phyloP scores from a whole-genome alignment of 495 filamentous ascomycete species.

The Penicillium argentinense region DNA sequence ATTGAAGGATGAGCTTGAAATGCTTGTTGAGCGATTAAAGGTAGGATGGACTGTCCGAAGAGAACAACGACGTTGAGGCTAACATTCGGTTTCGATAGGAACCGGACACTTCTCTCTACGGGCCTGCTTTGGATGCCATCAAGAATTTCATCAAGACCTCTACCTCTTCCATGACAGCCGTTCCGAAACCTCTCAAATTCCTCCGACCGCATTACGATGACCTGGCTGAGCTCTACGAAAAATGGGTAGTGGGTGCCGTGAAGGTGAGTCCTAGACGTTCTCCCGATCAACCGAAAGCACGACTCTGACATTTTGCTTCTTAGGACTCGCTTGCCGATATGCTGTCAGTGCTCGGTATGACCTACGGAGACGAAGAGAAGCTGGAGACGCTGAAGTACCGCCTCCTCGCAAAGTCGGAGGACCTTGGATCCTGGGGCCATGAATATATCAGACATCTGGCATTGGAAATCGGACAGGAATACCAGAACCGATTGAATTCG shows the following conservation, averaged over 20 bases:
- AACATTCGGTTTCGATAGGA: constrained; percentile 56
- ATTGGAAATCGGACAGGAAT: constrained; percentile 93
- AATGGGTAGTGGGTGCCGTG: constrained; percentile 79
- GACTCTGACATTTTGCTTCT: constrained; percentile 4
- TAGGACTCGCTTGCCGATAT: constrained; percentile 88
- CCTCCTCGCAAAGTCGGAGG: constrained; percentile 81
- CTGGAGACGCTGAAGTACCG: constrained; percentile 95
- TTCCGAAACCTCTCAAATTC: constrained; percentile 98
- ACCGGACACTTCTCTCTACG: constrained; percentile 82
- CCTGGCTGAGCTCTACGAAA: constrained; percentile 80
- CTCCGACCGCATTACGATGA: constrained; percentile 92
- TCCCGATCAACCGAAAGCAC: neutral
- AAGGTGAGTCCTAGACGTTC: constrained; percentile 55
- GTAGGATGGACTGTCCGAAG: constrained; percentile 47
- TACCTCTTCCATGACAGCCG: constrained; percentile 98
- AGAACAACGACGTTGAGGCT: constrained; percentile 20
- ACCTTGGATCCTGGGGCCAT: constrained; percentile 97
- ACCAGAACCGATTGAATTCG: constrained; percentile 71
- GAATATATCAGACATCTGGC: constrained; percentile 97
- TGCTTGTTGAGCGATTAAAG: constrained; percentile 93
- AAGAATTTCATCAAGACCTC: constrained; percentile 98
- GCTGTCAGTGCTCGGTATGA: constrained; percentile 97
- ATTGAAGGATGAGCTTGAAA: constrained; percentile 96
- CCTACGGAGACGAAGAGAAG: constrained; percentile 93
- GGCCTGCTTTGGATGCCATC: constrained; percentile 88